Conservation (phyloP, 2,329 filamentous ascomycete genomes). For the Ambrosiella beaveri region DNA sequence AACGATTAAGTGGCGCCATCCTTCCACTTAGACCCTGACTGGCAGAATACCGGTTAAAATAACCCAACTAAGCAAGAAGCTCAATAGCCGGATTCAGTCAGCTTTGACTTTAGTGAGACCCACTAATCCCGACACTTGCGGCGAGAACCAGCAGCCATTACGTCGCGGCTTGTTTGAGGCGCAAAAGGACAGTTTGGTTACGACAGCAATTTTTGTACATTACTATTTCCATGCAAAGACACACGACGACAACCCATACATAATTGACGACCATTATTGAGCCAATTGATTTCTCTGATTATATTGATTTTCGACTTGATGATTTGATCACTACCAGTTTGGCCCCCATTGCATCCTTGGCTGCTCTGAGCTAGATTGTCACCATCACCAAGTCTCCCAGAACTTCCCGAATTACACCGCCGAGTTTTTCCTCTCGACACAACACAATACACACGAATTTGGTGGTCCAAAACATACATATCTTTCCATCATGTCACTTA, state of each 20-base stretch:
- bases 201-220: not conserved
- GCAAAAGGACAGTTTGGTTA: constrained; percentile 8
- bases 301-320: no score
- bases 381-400: no score
- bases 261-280: no score
- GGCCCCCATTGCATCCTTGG: no score
- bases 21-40: not conserved
- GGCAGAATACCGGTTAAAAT: not conserved
- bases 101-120: not conserved
- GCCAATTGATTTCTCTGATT: no score
- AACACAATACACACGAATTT: no score
- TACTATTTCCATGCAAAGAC: not conserved
- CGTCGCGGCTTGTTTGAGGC: constrained; percentile 7
- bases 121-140: not conserved
- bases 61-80: no score
- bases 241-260: not conserved
- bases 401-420: no score
- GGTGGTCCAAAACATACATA: no score
- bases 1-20: not conserved
- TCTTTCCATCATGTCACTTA: constrained; percentile 28
- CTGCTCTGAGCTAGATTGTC: no score
- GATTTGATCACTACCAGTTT: no score
- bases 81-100: not conserved
- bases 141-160: constrained; percentile 2
- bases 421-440: no score